Base-by-base conservation (phyloP, 2,329 filamentous ascomycete species). In the Aspergillus fischeri region DNA sequence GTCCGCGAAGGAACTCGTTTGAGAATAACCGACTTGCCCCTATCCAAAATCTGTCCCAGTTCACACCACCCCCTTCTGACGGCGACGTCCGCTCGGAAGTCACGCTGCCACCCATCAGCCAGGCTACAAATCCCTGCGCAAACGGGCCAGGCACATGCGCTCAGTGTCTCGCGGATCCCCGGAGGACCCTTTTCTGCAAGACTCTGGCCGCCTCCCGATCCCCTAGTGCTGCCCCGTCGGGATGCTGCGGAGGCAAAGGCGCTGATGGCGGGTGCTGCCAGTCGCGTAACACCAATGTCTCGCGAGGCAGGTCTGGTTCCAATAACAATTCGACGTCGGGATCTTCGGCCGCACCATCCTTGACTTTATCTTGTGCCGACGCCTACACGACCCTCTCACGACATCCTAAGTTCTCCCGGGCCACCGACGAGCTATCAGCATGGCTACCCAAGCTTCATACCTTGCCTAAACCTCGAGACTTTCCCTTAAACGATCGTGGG, bases 171-270 rank as follows among this genome's bases (percentile, higher is more conserved):
- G 80, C 85, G 1, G 90, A 93, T 69, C 89, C 90, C 20, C 87
- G 88, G 69, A 91, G 90, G 3, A 90, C 89, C 1, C 83, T 92
- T 41, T 94, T 94, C 78, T 94, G 90, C 74, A 88, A 90, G 60
- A 88, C 89, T 10, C 83, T 93, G 53, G 89, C 90, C 25, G 89
- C 89, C 59, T 87, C 71, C 57, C 76, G 71, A 57, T 67, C 73
- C 58, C 67, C 67, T 54, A 70, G 67, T 60, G 70, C 65, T 45
- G 67, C 66, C 59, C 67, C 75, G 51, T 79, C 81, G 54, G 68
- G 69, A 58, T 90, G 88, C 72, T 85, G 84, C 65, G 84, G 86
- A 47, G 85, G 86, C 49, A 83, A 82, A 57, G 79, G 78, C 44
- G 72, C 77, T 20, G 82, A 80, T 14, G 84, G 83, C 14, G 86